phyloP scores from a whole-genome alignment of 202 grass and related monocot species.

The Setaria viridis region DNA sequence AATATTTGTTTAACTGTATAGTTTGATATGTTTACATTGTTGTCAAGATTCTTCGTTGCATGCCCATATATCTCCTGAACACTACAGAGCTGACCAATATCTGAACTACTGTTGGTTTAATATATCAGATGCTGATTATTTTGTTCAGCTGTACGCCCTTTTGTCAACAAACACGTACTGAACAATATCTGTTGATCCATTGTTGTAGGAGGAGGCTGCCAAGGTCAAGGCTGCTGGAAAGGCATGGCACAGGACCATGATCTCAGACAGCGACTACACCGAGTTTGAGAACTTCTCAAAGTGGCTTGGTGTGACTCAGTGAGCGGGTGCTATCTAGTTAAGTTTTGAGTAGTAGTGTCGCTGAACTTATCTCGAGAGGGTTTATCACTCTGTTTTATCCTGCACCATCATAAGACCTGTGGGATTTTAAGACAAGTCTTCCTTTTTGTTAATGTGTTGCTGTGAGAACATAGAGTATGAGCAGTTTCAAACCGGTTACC shows the following conservation, averaged over 20 bases:
- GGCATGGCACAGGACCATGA: slow-evolving; percentile 82
- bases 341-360: slow-evolving; percentile 49
- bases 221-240: slow-evolving; percentile 67
- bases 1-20: background rate
- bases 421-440: slow-evolving; percentile 41
- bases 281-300: slow-evolving; percentile 88
- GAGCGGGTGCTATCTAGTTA: slow-evolving; percentile 12
- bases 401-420: slow-evolving; percentile 30
- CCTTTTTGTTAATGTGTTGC: slow-evolving; percentile 30
- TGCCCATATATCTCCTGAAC: too few relatives aligned
- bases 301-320: slow-evolving; percentile 80
- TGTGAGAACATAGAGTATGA: slow-evolving; percentile 46
- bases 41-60: background rate
- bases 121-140: background rate
- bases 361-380: slow-evolving; percentile 14
- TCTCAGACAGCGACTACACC: slow-evolving; percentile 71
- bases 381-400: slow-evolving; percentile 22
- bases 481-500: background rate
- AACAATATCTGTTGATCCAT: background rate
- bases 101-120: background rate
- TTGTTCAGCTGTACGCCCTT: background rate
- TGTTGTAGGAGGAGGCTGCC: slow-evolving; percentile 61
- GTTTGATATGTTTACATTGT: too few relatives aligned
- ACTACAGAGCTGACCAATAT: background rate
- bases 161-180: background rate